These are phyloP conservation scores for Omphalotus guepiniiformis DNA, from an alignment of 768 basidiomycete species.

Conservation along the genomic window DNA sequence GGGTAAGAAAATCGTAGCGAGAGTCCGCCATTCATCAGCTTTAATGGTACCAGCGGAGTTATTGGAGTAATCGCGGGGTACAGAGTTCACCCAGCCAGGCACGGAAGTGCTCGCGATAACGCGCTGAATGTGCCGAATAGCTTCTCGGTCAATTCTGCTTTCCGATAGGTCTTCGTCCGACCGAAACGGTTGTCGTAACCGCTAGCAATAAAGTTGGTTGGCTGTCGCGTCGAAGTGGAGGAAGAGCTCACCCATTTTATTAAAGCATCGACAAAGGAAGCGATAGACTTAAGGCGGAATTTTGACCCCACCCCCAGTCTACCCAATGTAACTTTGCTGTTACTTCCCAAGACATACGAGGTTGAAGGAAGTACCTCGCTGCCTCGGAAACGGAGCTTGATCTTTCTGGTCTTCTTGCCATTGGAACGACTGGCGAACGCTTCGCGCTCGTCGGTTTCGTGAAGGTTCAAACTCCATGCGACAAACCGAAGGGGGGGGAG, in stretches of 20 bases:
- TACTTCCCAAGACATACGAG: not conserved
- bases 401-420: not conserved
- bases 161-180: not conserved
- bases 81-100: slow-evolving; percentile 23
- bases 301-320: not conserved
- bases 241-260: not conserved
- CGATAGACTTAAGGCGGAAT: not conserved
- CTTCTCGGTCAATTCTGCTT: not conserved
- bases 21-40: slow-evolving; percentile 30
- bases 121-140: slow-evolving; percentile 13
- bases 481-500: not conserved
- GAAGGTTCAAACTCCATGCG: not conserved
- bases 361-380: not conserved
- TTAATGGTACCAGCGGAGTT: slow-evolving; percentile 28
- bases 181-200: not conserved
- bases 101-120: slow-evolving; percentile 19
- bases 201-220: not conserved
- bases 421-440: not conserved
- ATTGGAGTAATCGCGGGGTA: slow-evolving; percentile 25
- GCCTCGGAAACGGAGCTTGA: not conserved
- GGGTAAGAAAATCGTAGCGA: slow-evolving; percentile 28
- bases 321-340: not conserved
- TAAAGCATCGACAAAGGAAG: not conserved
- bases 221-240: not conserved
- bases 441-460: not conserved